phyloP scores from a whole-genome alignment of 441 rosid genomes.

The Pelargonium australe region DNA sequence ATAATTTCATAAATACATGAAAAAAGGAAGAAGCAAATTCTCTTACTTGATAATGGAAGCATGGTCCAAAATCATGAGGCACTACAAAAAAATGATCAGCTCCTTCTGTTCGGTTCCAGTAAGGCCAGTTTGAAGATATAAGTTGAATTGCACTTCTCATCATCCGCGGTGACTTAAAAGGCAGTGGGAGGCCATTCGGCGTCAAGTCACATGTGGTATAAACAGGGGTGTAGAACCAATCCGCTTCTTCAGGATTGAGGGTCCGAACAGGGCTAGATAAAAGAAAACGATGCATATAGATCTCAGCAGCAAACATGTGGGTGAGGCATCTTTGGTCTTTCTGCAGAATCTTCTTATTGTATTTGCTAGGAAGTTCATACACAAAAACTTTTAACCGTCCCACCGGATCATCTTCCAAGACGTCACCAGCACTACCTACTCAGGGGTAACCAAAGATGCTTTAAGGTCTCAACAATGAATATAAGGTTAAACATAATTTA shows the following conservation, averaged over 20 bases:
- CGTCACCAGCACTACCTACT: constrained; percentile 79
- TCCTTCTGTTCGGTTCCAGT: constrained; percentile 73
- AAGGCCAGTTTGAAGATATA: constrained; percentile 75
- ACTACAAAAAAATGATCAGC: constrained; percentile 67
- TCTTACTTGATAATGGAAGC: constrained; percentile 69
- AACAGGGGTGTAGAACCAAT: constrained; percentile 75
- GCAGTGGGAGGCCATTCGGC: constrained; percentile 68
- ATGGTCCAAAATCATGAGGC: constrained; percentile 75
- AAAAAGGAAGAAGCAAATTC: background rate
- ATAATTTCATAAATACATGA: background rate
- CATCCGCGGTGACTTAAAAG: constrained; percentile 71
- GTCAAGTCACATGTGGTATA: constrained; percentile 75
- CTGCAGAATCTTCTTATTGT: constrained; percentile 68
- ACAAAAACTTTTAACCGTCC: constrained; percentile 75
- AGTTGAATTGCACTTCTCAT: constrained; percentile 82
- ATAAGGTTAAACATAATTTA: background rate
- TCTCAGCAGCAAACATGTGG: constrained; percentile 83
- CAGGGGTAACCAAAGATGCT: background rate
- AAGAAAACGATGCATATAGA: constrained; percentile 67
- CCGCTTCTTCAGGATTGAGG: constrained; percentile 73
- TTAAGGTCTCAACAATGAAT: background rate
- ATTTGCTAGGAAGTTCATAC: constrained; percentile 72
- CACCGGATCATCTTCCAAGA: constrained; percentile 68
- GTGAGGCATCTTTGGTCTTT: constrained; percentile 64
- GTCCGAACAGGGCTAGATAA: constrained; percentile 70